Conservation (phyloP, 2,329 filamentous ascomycete genomes). For the Phyllosticta citrichinensis region DNA sequence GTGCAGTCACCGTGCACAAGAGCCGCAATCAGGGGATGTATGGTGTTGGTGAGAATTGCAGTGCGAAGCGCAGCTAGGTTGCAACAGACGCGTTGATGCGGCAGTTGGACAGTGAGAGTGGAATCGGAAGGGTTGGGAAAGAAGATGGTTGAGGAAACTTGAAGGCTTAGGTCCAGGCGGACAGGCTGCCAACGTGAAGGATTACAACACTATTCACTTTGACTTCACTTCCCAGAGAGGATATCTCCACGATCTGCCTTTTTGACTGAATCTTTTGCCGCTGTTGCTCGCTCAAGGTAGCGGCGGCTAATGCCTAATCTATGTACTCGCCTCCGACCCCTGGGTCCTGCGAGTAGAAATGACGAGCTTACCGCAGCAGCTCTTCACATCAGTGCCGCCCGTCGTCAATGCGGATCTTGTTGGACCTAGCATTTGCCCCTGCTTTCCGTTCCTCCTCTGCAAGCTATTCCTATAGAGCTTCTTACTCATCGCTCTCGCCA, state of each 20-base stretch:
- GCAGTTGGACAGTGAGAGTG: not conserved
- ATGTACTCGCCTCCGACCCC: not conserved
- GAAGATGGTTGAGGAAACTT: not conserved
- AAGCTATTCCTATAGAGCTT: not conserved
- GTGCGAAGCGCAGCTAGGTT: not conserved
- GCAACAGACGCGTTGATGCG: not conserved
- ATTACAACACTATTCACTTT: slow-evolving; percentile 4
- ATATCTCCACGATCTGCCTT: not conserved
- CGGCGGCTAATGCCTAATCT: slow-evolving; percentile 3
- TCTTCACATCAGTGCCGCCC: not conserved
- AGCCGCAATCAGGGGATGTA: not conserved
- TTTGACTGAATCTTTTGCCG: slow-evolving; percentile 6
- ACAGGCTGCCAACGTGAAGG: not conserved
- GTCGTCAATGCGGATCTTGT: not conserved
- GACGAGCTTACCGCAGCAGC: not conserved
- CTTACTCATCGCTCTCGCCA: slow-evolving; percentile 29
- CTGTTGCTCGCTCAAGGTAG: slow-evolving; percentile 1
- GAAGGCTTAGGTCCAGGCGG: not conserved
- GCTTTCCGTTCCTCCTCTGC: not conserved
- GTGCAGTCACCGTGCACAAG: not conserved
- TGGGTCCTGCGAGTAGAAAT: not conserved
- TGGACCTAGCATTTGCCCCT: not conserved
- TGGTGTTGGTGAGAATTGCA: not conserved
- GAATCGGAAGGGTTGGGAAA: not conserved
- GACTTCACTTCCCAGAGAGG: not conserved